phyloP scores from a whole-genome alignment of 2,329 filamentous ascomycete species.

The Aspergillus hiratsukae region DNA sequence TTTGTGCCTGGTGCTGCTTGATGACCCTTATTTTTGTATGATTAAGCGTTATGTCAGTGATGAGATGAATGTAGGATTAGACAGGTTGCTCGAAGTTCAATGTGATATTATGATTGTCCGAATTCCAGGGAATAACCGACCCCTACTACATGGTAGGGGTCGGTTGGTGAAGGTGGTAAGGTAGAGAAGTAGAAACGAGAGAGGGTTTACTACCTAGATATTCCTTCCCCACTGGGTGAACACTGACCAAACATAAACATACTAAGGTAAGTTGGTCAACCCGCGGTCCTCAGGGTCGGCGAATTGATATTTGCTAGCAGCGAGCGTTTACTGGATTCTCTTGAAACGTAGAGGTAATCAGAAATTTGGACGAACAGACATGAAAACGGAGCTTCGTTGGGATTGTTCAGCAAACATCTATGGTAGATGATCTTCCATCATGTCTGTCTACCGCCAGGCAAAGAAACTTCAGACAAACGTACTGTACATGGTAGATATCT shows the following conservation, averaged over 20 bases:
- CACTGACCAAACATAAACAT: no score
- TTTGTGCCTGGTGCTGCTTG: background rate
- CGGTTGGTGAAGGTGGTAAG: no score
- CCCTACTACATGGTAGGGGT: no score
- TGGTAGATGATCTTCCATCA: constrained; percentile 15
- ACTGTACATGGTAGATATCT: constrained; percentile 33
- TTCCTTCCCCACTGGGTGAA: no score
- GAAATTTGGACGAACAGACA: background rate
- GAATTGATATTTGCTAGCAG: background rate
- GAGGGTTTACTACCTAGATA: no score
- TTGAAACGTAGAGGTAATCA: background rate
- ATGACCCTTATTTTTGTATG: background rate
- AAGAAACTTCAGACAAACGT: constrained; percentile 25
- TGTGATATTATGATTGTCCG: background rate
- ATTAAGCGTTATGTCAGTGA: background rate
- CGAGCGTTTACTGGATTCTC: background rate
- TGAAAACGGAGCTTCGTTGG: constrained; percentile 13
- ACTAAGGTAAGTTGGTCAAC: no score
- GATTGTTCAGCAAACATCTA: constrained; percentile 19
- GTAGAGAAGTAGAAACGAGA: no score
- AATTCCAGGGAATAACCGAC: background rate
- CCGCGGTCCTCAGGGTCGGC: no score
- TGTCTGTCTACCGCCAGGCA: constrained; percentile 14
- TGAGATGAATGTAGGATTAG: background rate
- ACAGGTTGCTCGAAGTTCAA: background rate